Evolutionary conservation across 176 grass and related monocot species (phyloP).

Genomic region (Aegilops sharonensis): DNA sequence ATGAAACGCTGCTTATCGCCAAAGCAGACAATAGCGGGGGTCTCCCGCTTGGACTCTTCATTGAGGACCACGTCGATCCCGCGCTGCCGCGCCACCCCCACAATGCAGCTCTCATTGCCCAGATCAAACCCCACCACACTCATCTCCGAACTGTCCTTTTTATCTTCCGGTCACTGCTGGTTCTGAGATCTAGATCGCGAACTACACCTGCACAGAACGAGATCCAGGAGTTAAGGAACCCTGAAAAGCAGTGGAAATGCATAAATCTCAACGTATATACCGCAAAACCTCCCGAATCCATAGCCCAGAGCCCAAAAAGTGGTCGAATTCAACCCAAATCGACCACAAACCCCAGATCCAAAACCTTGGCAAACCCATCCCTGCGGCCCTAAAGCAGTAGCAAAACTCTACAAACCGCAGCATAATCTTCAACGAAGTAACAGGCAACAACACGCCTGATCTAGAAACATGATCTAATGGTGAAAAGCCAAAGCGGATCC

Average conservation of each 20-base stretch:
- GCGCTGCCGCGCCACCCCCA: conserved; percentile 73
- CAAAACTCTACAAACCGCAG: neutral
- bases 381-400: neutral
- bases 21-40: conserved; percentile 85
- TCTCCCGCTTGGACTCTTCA: conserved; percentile 94
- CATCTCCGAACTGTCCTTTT: conserved; percentile 38
- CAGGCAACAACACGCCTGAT: neutral
- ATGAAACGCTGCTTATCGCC: conserved; percentile 95
- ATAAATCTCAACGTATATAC: neutral
- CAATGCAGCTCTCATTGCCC: conserved; percentile 94
- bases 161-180: neutral
- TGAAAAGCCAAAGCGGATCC: neutral
- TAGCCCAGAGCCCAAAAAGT: neutral
- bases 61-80: conserved; percentile 94
- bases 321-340: neutral
- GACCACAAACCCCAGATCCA: conserved; percentile 32
- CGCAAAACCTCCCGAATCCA: neutral
- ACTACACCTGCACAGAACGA: neutral
- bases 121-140: conserved; percentile 93
- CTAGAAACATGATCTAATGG: neutral
- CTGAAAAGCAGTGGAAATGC: neutral
- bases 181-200: conserved; percentile 28
- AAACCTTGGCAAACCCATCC: conserved; percentile 12
- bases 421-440: neutral
- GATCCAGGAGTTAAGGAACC: conserved; percentile 25